Evolutionary conservation across 352 stramenopile species (phyloP), one percentile per base, ranked within the genome.

Genomic region (Phytophthora hibernalis): DNA sequence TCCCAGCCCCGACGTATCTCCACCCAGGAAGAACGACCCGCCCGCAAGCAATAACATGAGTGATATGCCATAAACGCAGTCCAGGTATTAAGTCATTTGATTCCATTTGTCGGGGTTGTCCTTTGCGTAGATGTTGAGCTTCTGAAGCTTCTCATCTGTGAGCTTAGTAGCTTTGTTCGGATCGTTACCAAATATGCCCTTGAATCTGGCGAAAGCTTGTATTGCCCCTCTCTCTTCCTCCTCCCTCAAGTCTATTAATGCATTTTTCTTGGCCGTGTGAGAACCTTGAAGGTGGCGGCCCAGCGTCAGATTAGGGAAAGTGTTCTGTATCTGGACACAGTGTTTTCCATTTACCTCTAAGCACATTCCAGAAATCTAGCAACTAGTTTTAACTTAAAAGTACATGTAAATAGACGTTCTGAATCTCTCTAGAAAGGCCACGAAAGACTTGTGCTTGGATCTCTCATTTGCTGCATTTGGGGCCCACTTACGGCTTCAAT

Each of bases 41-140:
- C 45, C 49, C 8, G 28, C 18, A 10, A 64, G n/a, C 11, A 43
- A 38, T 16, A 42, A 16, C 13, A 35, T 15, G 2, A 68, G 43
- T 22, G 52, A 43, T 26, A 63, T 38, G 11, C 61, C 61, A n/a
- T 53, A 21, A 13, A 43, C 37, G 21, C 52, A 26, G 15, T 33
- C 31, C 16, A 62, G 24, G 33, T 53, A 68, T 16, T 68, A 63
- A 5, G 33, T 26, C 61, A 68, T 64, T 15, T 44, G 33, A 20
- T 40, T 51, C 61, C 61, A 68, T 12, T 68, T 68, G 9, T 57
- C 53, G 33, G 61, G 49, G 18, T 57, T 68, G 33, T 37, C 47
- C 5, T 9, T 20, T 6, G 61, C 61, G 12, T 64, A 68, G 16
- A 43, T 53, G 21, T 68, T 31, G 7, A 68, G 28, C 3, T 24